These are phyloP conservation scores for Cryptococcus jaspeensis DNA, from an alignment of 1,284 basidiomycete species.

Conservation along the genomic window DNA sequence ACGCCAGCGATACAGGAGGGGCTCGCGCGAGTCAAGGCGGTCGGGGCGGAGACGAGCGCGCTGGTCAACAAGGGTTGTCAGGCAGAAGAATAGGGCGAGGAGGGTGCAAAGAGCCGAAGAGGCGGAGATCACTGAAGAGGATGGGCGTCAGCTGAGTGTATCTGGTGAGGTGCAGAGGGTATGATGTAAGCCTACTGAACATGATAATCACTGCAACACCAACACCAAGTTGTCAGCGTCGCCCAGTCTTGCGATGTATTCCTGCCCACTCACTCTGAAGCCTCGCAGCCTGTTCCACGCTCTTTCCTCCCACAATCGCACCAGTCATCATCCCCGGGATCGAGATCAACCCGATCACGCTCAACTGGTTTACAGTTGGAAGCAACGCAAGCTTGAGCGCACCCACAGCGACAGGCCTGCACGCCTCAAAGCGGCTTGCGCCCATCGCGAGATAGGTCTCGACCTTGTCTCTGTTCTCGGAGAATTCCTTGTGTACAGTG, in stretches of 20 bases:
- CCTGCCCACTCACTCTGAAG: slow-evolving; percentile 60
- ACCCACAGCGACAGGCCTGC: slow-evolving; percentile 69
- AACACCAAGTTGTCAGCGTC: background rate
- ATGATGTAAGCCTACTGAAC: slow-evolving; percentile 57
- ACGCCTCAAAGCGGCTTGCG: slow-evolving; percentile 72
- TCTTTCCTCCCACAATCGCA: slow-evolving; percentile 77
- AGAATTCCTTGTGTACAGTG: slow-evolving; percentile 44
- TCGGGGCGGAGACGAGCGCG: slow-evolving; percentile 70
- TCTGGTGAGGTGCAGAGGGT: background rate
- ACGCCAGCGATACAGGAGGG: slow-evolving; percentile 56
- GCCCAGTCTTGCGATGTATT: background rate
- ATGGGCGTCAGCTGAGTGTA: background rate
- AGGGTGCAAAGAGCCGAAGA: slow-evolving; percentile 68
- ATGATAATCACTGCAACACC: slow-evolving; percentile 67
- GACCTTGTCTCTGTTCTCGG: slow-evolving; percentile 74
- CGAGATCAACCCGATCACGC: slow-evolving; percentile 73
- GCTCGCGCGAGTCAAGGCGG: slow-evolving; percentile 59
- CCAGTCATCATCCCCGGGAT: slow-evolving; percentile 80
- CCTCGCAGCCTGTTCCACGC: slow-evolving; percentile 76
- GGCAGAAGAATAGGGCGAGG: slow-evolving; percentile 61
- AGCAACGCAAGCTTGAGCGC: slow-evolving; percentile 74
- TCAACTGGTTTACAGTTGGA: slow-evolving; percentile 78
- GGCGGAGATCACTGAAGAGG: slow-evolving; percentile 64
- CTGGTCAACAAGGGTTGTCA: slow-evolving; percentile 64
- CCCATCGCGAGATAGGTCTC: slow-evolving; percentile 82